These are phyloP conservation scores for Azolla pinnata DNA, from an alignment of 75 land plant species.

Conservation along the genomic window DNA sequence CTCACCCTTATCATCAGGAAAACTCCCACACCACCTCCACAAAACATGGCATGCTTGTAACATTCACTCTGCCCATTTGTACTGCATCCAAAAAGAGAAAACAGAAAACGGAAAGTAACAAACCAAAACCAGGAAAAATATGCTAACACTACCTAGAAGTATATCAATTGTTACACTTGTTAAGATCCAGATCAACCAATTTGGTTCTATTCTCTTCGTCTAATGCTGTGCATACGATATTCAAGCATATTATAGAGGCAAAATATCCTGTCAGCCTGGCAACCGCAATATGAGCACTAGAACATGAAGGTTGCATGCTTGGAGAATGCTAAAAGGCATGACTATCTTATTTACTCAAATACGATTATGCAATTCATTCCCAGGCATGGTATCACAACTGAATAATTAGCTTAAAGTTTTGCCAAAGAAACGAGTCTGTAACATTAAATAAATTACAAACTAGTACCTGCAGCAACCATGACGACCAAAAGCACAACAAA, in stretches of 20 bases:
- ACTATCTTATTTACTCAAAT: neutral
- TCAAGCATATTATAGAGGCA: neutral
- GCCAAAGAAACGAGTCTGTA: neutral
- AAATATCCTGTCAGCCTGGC: neutral
- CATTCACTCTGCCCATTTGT: constrained; percentile 45
- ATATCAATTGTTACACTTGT: neutral
- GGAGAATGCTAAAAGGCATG: neutral
- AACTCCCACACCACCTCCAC: constrained; percentile 87
- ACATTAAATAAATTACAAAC: no score
- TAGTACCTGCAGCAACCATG: constrained; percentile 69
- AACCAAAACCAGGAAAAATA: neutral
- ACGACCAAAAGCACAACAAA: constrained; percentile 55
- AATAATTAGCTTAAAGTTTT: neutral
- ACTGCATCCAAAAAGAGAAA: neutral
- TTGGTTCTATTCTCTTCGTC: neutral
- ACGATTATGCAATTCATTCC: neutral
- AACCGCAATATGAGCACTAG: neutral
- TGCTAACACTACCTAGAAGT: neutral
- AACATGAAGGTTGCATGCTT: neutral
- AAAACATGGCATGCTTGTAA: constrained; percentile 49
- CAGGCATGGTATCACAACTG: neutral
- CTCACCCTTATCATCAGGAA: constrained; percentile 70
- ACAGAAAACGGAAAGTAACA: neutral
- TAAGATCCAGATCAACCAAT: neutral
- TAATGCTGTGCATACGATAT: neutral